Evolutionary conservation across 2,329 filamentous ascomycete genomes (phyloP).

Genomic region (Trichoderma lentiforme): DNA sequence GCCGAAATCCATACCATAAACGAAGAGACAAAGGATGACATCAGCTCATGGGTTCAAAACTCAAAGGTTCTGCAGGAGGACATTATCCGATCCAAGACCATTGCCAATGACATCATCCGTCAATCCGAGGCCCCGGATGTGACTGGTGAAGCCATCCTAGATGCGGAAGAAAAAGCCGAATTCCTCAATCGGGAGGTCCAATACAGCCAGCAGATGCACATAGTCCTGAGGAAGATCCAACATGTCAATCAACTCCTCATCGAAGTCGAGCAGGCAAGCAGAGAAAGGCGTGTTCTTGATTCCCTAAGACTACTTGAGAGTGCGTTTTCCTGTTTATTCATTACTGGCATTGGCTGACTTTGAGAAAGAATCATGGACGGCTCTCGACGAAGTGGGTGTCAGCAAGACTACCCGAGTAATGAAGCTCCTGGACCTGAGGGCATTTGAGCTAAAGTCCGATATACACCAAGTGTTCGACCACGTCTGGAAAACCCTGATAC

Average conservation of each 20-base stretch:
- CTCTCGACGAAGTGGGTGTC: slow-evolving; percentile 57
- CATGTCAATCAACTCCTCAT: slow-evolving; percentile 59
- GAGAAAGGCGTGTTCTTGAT: slow-evolving; percentile 55
- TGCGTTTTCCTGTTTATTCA: slow-evolving; percentile 30
- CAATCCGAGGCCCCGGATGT: slow-evolving; percentile 64
- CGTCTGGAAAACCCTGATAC: slow-evolving; percentile 69
- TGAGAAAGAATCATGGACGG: slow-evolving; percentile 50
- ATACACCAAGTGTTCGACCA: slow-evolving; percentile 64
- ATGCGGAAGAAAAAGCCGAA: slow-evolving; percentile 52
- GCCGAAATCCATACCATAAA: slow-evolving; percentile 72
- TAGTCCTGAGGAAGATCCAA: slow-evolving; percentile 49
- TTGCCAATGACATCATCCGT: slow-evolving; percentile 76
- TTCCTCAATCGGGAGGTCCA: slow-evolving; percentile 57
- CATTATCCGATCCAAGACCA: slow-evolving; percentile 73
- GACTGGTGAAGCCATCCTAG: slow-evolving; percentile 50
- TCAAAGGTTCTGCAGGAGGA: slow-evolving; percentile 82
- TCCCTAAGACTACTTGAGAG: slow-evolving; percentile 56
- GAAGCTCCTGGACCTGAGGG: slow-evolving; percentile 62
- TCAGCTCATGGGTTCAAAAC: slow-evolving; percentile 81
- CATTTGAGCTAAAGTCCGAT: slow-evolving; percentile 62
- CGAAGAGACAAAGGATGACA: slow-evolving; percentile 71
- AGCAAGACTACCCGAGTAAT: slow-evolving; percentile 61
- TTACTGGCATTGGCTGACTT: slow-evolving; percentile 20
- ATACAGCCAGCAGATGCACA: slow-evolving; percentile 56
- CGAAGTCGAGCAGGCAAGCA: slow-evolving; percentile 55